Conservation (phyloP, 1,139 yeast genomes). For the Yamadazyma songkhlaensis region DNA sequence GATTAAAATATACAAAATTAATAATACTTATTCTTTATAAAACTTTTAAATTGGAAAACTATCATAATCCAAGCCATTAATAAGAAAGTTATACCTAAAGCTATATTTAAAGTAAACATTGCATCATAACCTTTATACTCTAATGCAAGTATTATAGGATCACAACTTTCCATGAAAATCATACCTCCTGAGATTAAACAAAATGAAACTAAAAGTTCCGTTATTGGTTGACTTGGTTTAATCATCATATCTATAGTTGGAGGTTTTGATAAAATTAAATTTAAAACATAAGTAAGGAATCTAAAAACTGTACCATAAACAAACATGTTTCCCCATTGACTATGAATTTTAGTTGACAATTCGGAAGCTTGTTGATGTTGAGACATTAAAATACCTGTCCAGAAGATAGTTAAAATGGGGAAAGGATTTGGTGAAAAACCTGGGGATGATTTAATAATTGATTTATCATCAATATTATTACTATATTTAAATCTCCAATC, state of each 20-base stretch:
- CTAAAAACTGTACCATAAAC: constrained; percentile 78
- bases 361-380: constrained; percentile 84
- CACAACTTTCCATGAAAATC: constrained; percentile 89
- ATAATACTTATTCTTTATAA: constrained; percentile 27
- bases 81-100: constrained; percentile 74
- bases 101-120: constrained; percentile 86
- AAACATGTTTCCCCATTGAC: constrained; percentile 88
- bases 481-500: constrained; percentile 47
- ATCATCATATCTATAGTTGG: constrained; percentile 22
- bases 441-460: constrained; percentile 49
- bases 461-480: constrained; percentile 10
- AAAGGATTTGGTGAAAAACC: constrained; percentile 88
- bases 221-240: constrained; percentile 62
- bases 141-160: constrained; percentile 76
- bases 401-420: constrained; percentile 87
- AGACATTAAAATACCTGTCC: constrained; percentile 98
- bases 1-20: constrained; percentile 1
- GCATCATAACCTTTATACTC: constrained; percentile 83
- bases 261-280: constrained; percentile 50
- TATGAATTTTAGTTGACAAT: constrained; percentile 74
- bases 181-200: constrained; percentile 84
- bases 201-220: constrained; percentile 78
- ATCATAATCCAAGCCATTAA: constrained; percentile 91
- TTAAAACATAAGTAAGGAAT: constrained; percentile 59
- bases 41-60: constrained; percentile 62